Conservation (phyloP, 306 rosid genomes). For the Lagenaria siceraria region DNA sequence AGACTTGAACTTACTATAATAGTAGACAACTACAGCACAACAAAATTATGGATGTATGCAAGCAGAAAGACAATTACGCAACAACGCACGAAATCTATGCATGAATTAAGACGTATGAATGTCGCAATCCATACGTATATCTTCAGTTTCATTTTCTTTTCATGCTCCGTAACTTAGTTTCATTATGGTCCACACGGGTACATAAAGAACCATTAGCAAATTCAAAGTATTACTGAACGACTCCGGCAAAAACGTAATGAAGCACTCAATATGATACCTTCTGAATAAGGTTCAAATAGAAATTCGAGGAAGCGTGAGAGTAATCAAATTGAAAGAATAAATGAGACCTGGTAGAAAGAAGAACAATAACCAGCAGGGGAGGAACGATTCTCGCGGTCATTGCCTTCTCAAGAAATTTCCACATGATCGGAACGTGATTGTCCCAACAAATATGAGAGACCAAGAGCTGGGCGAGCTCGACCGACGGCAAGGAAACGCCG, state of each 20-base stretch:
- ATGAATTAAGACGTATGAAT: not conserved
- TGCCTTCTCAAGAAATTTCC: slow-evolving; percentile 79
- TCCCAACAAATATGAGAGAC: slow-evolving; percentile 76
- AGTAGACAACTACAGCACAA: not conserved
- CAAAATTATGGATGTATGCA: not conserved
- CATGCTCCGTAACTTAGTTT: not conserved
- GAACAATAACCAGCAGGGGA: slow-evolving; percentile 64
- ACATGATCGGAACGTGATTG: slow-evolving; percentile 48
- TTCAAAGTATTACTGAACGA: not conserved
- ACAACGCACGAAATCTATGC: not conserved
- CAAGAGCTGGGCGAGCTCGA: slow-evolving; percentile 58
- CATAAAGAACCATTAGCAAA: not conserved
- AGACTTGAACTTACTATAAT: not conserved
- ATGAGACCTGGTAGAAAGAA: slow-evolving; percentile 57
- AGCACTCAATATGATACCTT: not conserved
- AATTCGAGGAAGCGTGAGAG: not conserved
- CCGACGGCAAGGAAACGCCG: slow-evolving; percentile 50
- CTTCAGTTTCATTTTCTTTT: not conserved
- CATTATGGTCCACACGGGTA: not conserved
- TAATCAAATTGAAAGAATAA: not conserved
- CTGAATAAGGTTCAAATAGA: not conserved
- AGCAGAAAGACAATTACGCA: not conserved
- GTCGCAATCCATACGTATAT: not conserved
- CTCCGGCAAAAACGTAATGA: not conserved
- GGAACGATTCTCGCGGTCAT: slow-evolving; percentile 40